A percentile compares a stretch with the other conserved stretches of the same genome.
These are phyloP conservation scores for Amylostereum areolatum DNA, from an alignment of 1,284 basidiomycete species.

Conservation along the genomic window DNA sequence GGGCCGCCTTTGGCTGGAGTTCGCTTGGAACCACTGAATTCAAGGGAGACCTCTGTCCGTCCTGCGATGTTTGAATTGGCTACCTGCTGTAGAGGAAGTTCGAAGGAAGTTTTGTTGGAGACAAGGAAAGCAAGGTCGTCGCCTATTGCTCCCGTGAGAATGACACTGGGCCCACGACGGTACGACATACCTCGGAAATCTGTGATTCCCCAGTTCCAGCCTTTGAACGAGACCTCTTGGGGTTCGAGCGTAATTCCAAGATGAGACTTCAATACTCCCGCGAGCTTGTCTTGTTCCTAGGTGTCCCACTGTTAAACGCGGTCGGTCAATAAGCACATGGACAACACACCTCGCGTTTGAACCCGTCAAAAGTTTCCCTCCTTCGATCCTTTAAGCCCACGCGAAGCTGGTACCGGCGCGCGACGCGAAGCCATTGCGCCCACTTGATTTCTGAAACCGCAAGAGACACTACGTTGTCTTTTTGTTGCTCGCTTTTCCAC, in stretches of 20 bases:
- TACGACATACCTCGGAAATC: constrained; percentile 79
- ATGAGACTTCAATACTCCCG: constrained; percentile 75
- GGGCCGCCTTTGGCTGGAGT: constrained; percentile 42
- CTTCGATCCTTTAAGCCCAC: constrained; percentile 74
- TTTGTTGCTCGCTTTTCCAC: constrained; percentile 74
- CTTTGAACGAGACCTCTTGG: constrained; percentile 85
- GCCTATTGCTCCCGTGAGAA: constrained; percentile 39
- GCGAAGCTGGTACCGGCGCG: constrained; percentile 86
- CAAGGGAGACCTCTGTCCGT: constrained; percentile 95
- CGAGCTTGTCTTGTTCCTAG: constrained; percentile 80
- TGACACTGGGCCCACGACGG: background rate
- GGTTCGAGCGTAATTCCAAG: constrained; percentile 84
- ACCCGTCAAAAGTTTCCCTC: constrained; percentile 90
- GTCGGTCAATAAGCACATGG: constrained; percentile 10
- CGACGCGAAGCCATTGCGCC: constrained; percentile 89
- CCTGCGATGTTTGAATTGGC: constrained; percentile 98
- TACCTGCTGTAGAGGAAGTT: constrained; percentile 83
- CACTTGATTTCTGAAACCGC: constrained; percentile 76
- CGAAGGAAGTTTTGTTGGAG: constrained; percentile 87
- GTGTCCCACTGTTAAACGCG: constrained; percentile 3
- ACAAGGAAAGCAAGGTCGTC: constrained; percentile 89
- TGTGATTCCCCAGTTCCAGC: constrained; percentile 98
- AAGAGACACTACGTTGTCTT: constrained; percentile 62
- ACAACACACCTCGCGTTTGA: constrained; percentile 74
- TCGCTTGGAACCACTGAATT: constrained; percentile 67